Evolutionary conservation across 2,329 filamentous ascomycete genomes (phyloP).

Genomic region (Juglanconis sp.): DNA sequence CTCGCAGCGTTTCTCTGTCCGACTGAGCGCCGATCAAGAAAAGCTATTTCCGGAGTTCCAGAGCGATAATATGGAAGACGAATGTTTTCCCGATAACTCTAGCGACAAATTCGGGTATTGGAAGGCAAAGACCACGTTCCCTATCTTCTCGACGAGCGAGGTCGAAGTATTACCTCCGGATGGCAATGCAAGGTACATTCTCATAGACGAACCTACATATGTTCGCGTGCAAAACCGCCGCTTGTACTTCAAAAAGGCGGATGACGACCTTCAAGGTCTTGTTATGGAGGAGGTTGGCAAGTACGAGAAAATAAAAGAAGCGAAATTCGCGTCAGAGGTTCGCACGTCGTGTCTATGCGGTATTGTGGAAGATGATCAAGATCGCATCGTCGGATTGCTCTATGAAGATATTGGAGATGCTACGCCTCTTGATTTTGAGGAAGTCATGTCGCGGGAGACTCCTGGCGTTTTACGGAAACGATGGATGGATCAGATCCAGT

Average conservation of each 20-base stretch:
- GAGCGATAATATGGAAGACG: not conserved
- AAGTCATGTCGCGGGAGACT: not conserved
- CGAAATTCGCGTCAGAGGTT: not conserved
- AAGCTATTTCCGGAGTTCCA: not conserved
- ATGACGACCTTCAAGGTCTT: not conserved
- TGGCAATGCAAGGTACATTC: not conserved
- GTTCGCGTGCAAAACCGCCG: not conserved
- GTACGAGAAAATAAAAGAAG: not conserved
- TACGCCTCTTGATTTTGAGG: not conserved
- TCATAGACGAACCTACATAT: not conserved
- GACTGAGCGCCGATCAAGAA: not conserved
- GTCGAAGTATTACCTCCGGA: not conserved
- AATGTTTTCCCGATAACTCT: not conserved
- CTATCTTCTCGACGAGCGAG: not conserved
- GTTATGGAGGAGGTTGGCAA: not conserved
- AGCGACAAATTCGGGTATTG: not conserved
- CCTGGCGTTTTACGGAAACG: not conserved
- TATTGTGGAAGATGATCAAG: not conserved
- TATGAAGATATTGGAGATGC: not conserved
- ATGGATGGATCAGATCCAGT: slow-evolving; percentile 21
- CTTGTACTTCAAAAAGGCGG: not conserved
- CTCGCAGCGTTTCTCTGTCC: not conserved
- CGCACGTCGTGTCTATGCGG: slow-evolving; percentile 1
- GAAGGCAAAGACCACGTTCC: not conserved
- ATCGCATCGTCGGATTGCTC: not conserved